These are phyloP conservation scores for Xerocomus minutiporus DNA, from an alignment of 1,284 basidiomycete genomes.

Conservation along the genomic window DNA sequence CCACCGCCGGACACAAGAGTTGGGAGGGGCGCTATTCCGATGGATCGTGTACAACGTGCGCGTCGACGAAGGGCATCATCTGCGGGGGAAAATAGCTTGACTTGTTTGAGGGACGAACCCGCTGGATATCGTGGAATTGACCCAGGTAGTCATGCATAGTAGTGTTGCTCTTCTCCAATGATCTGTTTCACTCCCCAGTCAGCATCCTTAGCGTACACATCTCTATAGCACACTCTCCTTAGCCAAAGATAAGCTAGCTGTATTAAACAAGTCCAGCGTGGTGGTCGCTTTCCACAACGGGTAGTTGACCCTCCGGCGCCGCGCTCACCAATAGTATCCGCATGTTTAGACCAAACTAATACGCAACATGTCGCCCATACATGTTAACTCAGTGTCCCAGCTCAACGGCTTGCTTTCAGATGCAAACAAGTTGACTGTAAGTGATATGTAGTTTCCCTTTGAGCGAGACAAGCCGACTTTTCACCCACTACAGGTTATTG, in stretches of 20 bases:
- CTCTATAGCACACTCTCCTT: not conserved
- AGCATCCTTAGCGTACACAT: not conserved
- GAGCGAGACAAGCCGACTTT: not conserved
- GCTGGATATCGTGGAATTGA: conserved; percentile 1
- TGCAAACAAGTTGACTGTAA: conserved; percentile 64
- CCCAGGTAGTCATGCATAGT: not conserved
- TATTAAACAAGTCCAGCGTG: too few species aligned
- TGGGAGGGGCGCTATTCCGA: not conserved
- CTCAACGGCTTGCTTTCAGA: conserved; percentile 57
- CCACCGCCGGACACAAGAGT: not conserved
- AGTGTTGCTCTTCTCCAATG: not conserved
- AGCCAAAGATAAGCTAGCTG: too few species aligned
- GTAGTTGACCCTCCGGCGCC: not conserved
- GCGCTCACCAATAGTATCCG: not conserved
- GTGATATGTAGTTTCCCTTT: not conserved
- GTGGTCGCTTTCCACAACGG: not conserved
- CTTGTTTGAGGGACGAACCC: not conserved
- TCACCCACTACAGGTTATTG: conserved; percentile 56
- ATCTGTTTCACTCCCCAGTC: not conserved
- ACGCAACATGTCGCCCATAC: conserved; percentile 51
- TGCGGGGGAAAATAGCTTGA: conserved; percentile 25
- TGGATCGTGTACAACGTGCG: conserved; percentile 6
- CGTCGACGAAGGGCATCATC: conserved; percentile 32
- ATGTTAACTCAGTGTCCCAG: conserved; percentile 57
- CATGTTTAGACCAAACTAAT: not conserved